A percentile compares a stretch with the other conserved stretches of the same genome.
phyloP scores from a whole-genome alignment of 129 eudicot species.

The Pittosporum tobira region DNA sequence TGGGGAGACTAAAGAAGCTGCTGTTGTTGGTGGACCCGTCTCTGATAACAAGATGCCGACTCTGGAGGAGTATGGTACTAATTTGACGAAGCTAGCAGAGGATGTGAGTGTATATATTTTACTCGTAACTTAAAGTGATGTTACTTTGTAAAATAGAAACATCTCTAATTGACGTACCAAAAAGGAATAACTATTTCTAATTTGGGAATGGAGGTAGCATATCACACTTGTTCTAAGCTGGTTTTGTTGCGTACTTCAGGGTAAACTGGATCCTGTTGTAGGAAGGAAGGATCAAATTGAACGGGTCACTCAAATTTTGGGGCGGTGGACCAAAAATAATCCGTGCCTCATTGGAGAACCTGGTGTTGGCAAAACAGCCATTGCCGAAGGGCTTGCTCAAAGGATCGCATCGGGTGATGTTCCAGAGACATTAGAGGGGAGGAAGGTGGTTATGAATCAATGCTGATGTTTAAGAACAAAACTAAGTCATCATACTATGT shows the following conservation, averaged over 20 bases:
- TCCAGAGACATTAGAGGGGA: constrained; percentile 89
- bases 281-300: constrained; percentile 83
- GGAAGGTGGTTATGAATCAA: constrained; percentile 41
- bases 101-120: constrained; percentile 34
- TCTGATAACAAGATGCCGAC: constrained; percentile 81
- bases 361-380: constrained; percentile 93
- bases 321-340: constrained; percentile 82
- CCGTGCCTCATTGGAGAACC: constrained; percentile 96
- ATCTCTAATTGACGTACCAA: no score
- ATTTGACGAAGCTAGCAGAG: constrained; percentile 82
- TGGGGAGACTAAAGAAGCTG: constrained; percentile 91
- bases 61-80: constrained; percentile 85
- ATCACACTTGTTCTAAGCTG: not conserved
- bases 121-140: not conserved
- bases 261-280: constrained; percentile 87
- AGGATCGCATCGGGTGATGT: constrained; percentile 86
- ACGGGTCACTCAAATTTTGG: constrained; percentile 84
- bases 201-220: no score
- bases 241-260: constrained; percentile 27
- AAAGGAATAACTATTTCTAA: no score
- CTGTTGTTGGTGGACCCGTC: constrained; percentile 83
- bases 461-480: not conserved
- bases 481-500: not conserved
- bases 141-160: not conserved
- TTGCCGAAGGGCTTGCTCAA: constrained; percentile 93